phyloP scores from a whole-genome alignment of 2,329 filamentous ascomycete genomes.

The Dactylellina cionopaga region DNA sequence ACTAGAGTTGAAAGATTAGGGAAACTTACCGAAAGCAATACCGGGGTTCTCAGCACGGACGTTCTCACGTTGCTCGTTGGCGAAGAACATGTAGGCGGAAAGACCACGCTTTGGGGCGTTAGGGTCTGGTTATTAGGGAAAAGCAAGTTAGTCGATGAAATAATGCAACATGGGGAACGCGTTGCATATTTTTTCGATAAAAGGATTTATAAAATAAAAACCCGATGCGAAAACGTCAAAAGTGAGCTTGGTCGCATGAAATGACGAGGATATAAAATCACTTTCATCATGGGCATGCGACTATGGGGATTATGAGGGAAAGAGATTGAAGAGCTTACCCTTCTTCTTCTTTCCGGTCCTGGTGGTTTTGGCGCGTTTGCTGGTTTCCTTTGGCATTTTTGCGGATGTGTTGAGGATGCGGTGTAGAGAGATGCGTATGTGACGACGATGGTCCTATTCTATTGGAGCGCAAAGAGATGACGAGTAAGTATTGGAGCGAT shows the following conservation, averaged over 20 bases:
- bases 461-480: conserved; percentile 31
- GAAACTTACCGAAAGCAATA: conserved; percentile 84
- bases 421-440: conserved; percentile 12
- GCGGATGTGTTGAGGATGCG: conserved; percentile 42
- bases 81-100: conserved; percentile 99
- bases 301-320: neutral
- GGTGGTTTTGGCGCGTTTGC: conserved; percentile 25
- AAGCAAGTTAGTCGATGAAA: conserved; percentile 7
- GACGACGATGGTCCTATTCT: conserved; percentile 43
- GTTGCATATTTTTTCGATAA: neutral
- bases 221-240: too few species aligned
- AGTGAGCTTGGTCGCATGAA: too few species aligned
- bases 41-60: conserved; percentile 98
- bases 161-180: conserved; percentile 10
- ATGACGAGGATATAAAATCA: too few species aligned
- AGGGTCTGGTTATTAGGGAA: conserved; percentile 71
- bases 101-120: conserved; percentile 99
- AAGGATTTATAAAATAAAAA: too few species aligned
- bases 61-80: conserved; percentile 98
- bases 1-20: neutral
- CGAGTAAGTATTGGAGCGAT: neutral
- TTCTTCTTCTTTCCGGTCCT: conserved; percentile 52
- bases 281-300: neutral
- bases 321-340: conserved; percentile 30
- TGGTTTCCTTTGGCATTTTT: conserved; percentile 49